Base-by-base conservation (phyloP, 768 basidiomycete species). In the Pleurotus cornucopiae region DNA sequence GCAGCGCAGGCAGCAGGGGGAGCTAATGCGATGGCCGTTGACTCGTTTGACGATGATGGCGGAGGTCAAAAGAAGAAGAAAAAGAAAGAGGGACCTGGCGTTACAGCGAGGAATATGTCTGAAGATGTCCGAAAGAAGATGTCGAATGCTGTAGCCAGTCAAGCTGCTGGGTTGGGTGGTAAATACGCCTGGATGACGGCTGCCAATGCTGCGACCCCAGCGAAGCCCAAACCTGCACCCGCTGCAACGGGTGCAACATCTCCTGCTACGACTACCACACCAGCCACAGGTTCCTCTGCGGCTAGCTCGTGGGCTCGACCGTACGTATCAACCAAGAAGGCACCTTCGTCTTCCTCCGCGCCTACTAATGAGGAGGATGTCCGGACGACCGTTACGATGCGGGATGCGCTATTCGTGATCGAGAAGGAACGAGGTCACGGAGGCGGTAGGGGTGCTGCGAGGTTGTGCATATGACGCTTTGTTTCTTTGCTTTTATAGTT, bases 51-150 rank as follows among this genome's bases (percentile, higher is more conserved):
- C 6, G 83, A 80, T 14, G 72, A 64, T 16, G 82, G 80, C 4
- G 81, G 76, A 1, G 78, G 76, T 37, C 80, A 79, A 49, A 85
- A 86, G 72, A 91, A 88, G 73, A 91, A 90, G 71, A 82, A 88
- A 69, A 91, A 91, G 68, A 86, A 88, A 66, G 90, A 91, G 30
- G 88, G 88, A 0, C 89, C 91, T 0, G 88, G 90, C 9, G 88
- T 91, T 9, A 89, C 89, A 0, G 90, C 91, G 54, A 76, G 88
- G 56, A 94, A 93, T 65, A 91, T 95, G 89, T 88, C 86, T 4
- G 93, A 94, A 69, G 93, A 94, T 62, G 88, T 92, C 63, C 76
- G 86, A 61, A 95, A 95, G 78, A 93, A 91, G 67, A 85, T 94
- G 85, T 89, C 88, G 34, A 93, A 96, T 67, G 88, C 88, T 20